phyloP scores from a whole-genome alignment of 2,329 filamentous ascomycete genomes.

The Chaetomium sp. region DNA sequence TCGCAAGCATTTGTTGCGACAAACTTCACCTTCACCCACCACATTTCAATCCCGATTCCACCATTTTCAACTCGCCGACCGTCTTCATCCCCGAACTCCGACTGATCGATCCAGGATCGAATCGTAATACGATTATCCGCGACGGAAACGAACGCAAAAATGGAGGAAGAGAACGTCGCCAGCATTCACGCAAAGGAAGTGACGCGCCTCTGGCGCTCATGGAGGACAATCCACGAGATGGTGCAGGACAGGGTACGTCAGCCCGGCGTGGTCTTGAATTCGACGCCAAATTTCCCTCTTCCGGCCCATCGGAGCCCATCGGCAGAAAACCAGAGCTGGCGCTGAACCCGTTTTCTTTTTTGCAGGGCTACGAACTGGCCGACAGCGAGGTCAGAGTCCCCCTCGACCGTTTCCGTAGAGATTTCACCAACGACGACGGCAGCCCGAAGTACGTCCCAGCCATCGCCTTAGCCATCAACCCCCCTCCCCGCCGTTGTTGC shows the following conservation, averaged over 20 bases:
- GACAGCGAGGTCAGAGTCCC: slow-evolving; percentile 84
- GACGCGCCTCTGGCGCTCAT: slow-evolving; percentile 82
- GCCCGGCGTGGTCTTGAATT: background rate
- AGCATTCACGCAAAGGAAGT: slow-evolving; percentile 40
- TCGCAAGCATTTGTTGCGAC: background rate
- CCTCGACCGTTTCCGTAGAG: slow-evolving; percentile 69
- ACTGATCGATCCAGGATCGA: too few relatives aligned
- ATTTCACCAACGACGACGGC: slow-evolving; percentile 68
- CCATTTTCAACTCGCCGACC: too few relatives aligned
- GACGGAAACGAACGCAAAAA: slow-evolving; percentile 7
- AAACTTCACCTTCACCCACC: background rate
- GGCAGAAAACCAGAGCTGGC: background rate
- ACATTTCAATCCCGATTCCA: too few relatives aligned
- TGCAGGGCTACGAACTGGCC: slow-evolving; percentile 83
- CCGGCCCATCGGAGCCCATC: background rate
- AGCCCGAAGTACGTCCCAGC: slow-evolving; percentile 59
- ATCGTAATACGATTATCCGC: too few relatives aligned
- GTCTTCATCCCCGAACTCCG: too few relatives aligned
- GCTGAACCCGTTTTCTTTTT: background rate
- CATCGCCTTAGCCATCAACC: background rate
- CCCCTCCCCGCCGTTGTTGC: background rate
- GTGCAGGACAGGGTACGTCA: slow-evolving; percentile 72
- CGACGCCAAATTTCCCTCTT: too few relatives aligned
- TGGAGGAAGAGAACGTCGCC: slow-evolving; percentile 36
- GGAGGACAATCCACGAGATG: slow-evolving; percentile 93